Conservation (phyloP, 2,329 filamentous ascomycete genomes). For the Amauroascus verrucosus region DNA sequence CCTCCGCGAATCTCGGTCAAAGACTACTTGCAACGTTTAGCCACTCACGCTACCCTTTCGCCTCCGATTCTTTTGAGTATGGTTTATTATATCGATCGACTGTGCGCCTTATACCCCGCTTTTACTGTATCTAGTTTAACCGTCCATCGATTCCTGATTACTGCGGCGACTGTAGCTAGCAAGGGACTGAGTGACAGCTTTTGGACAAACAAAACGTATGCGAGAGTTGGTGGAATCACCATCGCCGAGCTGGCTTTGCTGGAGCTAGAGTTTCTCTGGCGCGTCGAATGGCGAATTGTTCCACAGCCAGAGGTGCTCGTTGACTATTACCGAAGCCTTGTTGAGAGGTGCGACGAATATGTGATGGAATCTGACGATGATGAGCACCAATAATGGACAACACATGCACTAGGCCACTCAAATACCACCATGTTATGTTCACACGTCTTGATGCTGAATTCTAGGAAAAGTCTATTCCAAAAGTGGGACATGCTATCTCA, state of each 20-base stretch:
- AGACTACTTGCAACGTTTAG: slow-evolving; percentile 86
- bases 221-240: slow-evolving; percentile 83
- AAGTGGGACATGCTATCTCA: not conserved
- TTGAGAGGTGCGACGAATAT: slow-evolving; percentile 56
- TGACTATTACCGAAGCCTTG: slow-evolving; percentile 82
- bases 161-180: slow-evolving; percentile 85
- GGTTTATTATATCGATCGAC: slow-evolving; percentile 96
- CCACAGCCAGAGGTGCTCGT: slow-evolving; percentile 87
- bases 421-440: not conserved
- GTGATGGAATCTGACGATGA: slow-evolving; percentile 36
- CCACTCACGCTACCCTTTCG: slow-evolving; percentile 84
- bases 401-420: not conserved
- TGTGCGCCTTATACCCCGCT: slow-evolving; percentile 82
- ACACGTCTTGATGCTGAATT: not conserved
- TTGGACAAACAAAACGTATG: slow-evolving; percentile 97
- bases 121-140: slow-evolving; percentile 96
- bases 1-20: slow-evolving; percentile 87
- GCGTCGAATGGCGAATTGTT: slow-evolving; percentile 93
- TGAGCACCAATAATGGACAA: not conserved
- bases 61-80: slow-evolving; percentile 93
- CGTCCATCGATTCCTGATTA: slow-evolving; percentile 93
- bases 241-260: slow-evolving; percentile 80
- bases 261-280: slow-evolving; percentile 84
- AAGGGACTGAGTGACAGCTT: slow-evolving; percentile 95
- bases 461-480: not conserved